Evolutionary conservation across 2,329 filamentous ascomycete genomes (phyloP), one percentile per base, ranked within the genome.

Genomic region (Purpureocillium takamizusanense): DNA sequence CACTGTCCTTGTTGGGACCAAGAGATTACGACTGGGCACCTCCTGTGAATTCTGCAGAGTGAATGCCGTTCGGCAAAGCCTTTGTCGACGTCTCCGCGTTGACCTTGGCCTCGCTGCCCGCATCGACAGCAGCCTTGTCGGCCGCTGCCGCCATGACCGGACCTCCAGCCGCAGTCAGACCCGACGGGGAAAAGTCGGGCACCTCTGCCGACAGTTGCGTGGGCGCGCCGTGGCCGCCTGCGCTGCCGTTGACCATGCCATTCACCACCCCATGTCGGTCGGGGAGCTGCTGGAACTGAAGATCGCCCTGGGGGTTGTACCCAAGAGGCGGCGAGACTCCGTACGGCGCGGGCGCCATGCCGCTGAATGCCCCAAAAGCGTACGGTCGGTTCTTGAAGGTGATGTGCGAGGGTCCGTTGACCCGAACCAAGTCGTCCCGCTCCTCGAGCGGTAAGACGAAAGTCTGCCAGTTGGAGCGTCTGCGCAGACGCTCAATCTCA

Each of bases 401-500:
- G 23, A 61, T 31, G 31, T 59, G 65, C 32, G 59, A 56, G 23
- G 74, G 74, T 4, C 88, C 88, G 14, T 83, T 74, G 51, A 83
- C 84, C 55, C 83, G 85, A 30, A 85, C 86, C 15, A 76, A 72
- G 31, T 78, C 70, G 48, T 88, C 78, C 45, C 90, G 81, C 44
- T 86, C 76, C 11, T 80, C 73, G 53, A 80, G 70, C 2, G 76
- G 74, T 42, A 94, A 63, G 15, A 95, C 75, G 70, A 86, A 97
- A 47, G 81, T 77, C 48, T 83, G 72, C 86, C 88, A 95, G 18
- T 77, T 79, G 15, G 86, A 74, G 18, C 76, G 74, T 42, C 78
- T 76, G 37, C 92, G 83, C 33, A 97, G 59, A 32, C 87, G 76
- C 57, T 95, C 87, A 36, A 81, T 67, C 25, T 83, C 81, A 56